These are phyloP conservation scores for Paratinospora sagittata DNA, from an alignment of 164 flowering plant species.

Conservation along the genomic window DNA sequence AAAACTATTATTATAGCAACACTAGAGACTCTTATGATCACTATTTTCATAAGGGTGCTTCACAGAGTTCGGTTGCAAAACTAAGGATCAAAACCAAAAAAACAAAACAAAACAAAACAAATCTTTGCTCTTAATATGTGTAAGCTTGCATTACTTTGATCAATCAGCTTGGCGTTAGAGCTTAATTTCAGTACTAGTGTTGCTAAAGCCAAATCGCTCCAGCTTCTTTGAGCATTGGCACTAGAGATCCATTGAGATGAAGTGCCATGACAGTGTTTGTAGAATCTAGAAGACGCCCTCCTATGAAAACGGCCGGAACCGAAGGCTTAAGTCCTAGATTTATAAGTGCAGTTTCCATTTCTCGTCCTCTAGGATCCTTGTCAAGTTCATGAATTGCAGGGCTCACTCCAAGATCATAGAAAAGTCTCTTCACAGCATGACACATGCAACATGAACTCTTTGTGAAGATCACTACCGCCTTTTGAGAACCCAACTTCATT, in stretches of 20 bases:
- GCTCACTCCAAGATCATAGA: constrained; percentile 34
- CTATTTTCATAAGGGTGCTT: constrained; percentile 9
- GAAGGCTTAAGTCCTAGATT: constrained; percentile 26
- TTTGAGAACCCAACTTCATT: constrained; percentile 18
- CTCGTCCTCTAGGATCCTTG: constrained; percentile 28
- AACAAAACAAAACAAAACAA: not conserved
- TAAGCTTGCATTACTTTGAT: not conserved
- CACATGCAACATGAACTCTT: constrained; percentile 41
- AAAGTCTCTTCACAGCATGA: constrained; percentile 31
- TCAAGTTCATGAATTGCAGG: constrained; percentile 36
- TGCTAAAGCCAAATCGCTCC: constrained; percentile 36
- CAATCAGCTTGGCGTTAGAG: not conserved
- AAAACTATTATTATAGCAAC: not conserved
- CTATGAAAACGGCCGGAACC: constrained; percentile 35
- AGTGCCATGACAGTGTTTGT: constrained; percentile 29
- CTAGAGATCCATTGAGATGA: constrained; percentile 31
- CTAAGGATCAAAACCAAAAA: not conserved
- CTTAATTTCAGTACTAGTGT: not conserved
- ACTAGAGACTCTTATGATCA: not conserved
- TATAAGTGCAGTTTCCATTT: constrained; percentile 30
- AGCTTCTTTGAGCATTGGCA: constrained; percentile 31
- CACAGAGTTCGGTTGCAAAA: not conserved
- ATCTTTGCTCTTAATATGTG: constrained; percentile 1
- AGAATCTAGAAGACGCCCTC: constrained; percentile 26
- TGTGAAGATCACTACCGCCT: constrained; percentile 40